phyloP scores from a whole-genome alignment of 139 green algal genomes.

The Yamagishiella unicocca region DNA sequence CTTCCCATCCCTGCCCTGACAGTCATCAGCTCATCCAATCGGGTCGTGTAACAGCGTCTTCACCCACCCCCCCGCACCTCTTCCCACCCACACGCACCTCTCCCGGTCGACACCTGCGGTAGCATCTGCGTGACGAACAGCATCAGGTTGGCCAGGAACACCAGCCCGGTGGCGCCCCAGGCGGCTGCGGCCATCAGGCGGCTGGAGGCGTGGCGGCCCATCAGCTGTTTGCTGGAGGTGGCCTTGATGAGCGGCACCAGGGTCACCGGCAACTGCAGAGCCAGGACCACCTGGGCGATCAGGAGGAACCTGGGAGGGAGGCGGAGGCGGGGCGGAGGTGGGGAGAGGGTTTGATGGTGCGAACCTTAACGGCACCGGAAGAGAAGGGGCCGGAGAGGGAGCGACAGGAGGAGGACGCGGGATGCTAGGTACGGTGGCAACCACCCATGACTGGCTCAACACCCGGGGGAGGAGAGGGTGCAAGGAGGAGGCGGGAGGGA shows the following conservation, averaged over 20 bases:
- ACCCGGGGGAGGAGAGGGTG: too few relatives aligned
- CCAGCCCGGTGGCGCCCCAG: conserved; percentile 58
- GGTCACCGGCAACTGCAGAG: conserved; percentile 74
- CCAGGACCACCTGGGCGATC: conserved; percentile 72
- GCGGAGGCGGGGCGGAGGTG: not conserved
- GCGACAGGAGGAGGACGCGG: too few relatives aligned
- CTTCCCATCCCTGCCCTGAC: too few relatives aligned
- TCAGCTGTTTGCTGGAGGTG: conserved; percentile 60
- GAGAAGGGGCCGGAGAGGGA: too few relatives aligned
- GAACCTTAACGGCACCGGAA: too few relatives aligned
- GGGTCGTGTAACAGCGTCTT: too few relatives aligned
- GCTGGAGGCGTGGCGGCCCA: conserved; percentile 64
- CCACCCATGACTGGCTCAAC: too few relatives aligned
- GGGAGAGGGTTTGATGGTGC: not conserved
- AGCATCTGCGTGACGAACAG: conserved; percentile 62
- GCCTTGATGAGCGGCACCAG: conserved; percentile 77
- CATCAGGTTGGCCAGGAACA: conserved; percentile 72
- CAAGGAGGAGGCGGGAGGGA: too few relatives aligned
- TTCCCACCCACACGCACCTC: too few relatives aligned
- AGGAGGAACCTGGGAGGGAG: conserved; percentile 64
- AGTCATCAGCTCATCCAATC: too few relatives aligned
- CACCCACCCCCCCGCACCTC: too few relatives aligned
- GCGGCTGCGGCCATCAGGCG: conserved; percentile 42
- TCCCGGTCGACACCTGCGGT: conserved; percentile 11
- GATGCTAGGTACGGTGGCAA: too few relatives aligned